These are phyloP conservation scores for Apiospora marii DNA, from an alignment of 2,329 filamentous ascomycete species.

Conservation along the genomic window DNA sequence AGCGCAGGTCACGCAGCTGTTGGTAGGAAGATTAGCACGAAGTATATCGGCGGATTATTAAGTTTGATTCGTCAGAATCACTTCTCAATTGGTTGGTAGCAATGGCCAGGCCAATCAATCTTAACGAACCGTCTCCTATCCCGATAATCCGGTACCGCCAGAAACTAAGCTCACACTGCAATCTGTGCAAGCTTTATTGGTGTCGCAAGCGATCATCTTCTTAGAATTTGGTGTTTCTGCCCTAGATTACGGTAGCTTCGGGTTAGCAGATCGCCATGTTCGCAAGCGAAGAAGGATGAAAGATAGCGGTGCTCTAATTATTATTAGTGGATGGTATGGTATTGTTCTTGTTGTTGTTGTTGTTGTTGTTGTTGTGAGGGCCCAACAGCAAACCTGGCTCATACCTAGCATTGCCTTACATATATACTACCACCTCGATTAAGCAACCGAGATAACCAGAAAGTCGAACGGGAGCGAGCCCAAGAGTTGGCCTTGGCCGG, in stretches of 20 bases:
- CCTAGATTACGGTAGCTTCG: conserved; percentile 4
- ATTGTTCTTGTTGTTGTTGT: not conserved
- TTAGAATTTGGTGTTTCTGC: conserved; percentile 15
- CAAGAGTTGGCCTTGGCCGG: not conserved
- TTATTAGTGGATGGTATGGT: not conserved
- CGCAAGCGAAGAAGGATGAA: not conserved
- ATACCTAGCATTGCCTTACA: not conserved
- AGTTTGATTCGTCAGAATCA: conserved; percentile 25
- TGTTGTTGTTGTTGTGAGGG: not conserved
- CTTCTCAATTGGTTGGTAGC: not conserved
- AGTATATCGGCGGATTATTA: conserved; percentile 3
- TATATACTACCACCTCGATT: not conserved
- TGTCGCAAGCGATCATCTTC: conserved; percentile 19
- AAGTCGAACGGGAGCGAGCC: not conserved
- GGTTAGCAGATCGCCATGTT: conserved; percentile 2
- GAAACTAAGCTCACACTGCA: conserved; percentile 12
- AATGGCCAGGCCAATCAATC: conserved; percentile 16
- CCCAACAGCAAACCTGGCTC: not conserved
- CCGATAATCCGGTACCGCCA: conserved; percentile 17
- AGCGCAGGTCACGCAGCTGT: conserved; percentile 7
- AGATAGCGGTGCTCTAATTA: not conserved
- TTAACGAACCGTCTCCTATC: conserved; percentile 6
- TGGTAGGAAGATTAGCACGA: not conserved
- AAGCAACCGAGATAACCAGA: conserved; percentile 16
- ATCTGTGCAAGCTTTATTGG: conserved; percentile 22